phyloP scores from a whole-genome alignment of 345 rosid species.

The Isatis tinctoria region DNA sequence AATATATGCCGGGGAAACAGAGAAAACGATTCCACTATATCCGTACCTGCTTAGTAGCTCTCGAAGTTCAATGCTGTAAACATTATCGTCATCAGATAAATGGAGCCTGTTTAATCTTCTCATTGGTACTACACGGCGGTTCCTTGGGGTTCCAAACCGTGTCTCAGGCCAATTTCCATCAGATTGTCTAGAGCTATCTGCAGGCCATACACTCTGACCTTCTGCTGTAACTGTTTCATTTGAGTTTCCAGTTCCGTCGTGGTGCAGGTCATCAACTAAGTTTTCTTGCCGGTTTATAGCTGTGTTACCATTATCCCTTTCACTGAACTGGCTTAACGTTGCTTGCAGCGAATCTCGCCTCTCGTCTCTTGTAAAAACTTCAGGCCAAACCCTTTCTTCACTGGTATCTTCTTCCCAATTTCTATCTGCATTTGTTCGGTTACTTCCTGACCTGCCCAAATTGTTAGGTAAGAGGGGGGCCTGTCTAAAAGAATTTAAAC shows the following conservation, averaged over 20 bases:
- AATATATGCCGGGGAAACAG: background rate
- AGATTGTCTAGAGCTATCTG: slow-evolving; percentile 1
- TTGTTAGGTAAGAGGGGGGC: background rate
- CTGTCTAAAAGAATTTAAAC: background rate
- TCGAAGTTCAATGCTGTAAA: slow-evolving; percentile 1
- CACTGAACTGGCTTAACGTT: background rate
- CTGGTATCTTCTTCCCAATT: background rate
- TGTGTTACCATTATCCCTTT: background rate
- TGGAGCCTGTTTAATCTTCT: background rate
- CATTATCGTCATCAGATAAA: background rate
- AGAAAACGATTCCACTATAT: background rate
- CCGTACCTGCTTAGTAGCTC: background rate
- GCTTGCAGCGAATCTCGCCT: background rate
- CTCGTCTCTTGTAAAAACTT: background rate
- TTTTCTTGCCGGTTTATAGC: background rate
- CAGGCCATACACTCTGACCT: background rate
- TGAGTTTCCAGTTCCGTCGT: background rate
- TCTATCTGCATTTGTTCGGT: background rate
- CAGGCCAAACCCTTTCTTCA: background rate
- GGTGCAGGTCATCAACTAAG: background rate
- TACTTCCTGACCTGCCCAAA: background rate
- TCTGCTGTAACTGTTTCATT: background rate
- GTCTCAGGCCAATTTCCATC: background rate
- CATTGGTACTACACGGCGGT: background rate
- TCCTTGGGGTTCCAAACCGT: background rate